Conservation (phyloP, 2,329 filamentous ascomycete genomes). For the Onygenales sp. region DNA sequence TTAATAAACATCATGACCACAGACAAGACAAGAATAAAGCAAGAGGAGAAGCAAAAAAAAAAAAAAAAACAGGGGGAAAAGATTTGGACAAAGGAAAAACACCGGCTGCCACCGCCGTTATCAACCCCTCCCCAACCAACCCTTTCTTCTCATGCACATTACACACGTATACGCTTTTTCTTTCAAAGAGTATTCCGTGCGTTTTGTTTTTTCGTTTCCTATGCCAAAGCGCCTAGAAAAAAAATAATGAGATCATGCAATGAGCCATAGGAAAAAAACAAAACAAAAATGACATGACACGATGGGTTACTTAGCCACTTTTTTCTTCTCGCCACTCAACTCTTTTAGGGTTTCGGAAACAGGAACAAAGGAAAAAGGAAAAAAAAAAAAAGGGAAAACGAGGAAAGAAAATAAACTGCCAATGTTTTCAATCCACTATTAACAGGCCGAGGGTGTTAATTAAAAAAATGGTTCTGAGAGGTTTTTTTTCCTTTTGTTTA, state of each 20-base stretch:
- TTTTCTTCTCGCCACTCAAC: not conserved
- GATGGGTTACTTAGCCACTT: not conserved
- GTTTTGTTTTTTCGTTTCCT: not conserved
- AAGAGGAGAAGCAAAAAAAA: no score
- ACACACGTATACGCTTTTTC: no score
- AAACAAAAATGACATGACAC: not conserved
- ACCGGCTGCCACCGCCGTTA: no score
- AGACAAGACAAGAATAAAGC: no score
- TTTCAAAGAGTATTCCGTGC: not conserved
- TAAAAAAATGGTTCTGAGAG: not conserved
- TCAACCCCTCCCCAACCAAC: no score
- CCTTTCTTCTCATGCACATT: not conserved
- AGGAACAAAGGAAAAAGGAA: not conserved
- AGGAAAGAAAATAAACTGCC: constrained; percentile 7
- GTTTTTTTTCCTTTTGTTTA: not conserved
- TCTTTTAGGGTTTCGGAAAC: not conserved
- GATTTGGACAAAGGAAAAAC: no score
- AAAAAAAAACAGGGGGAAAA: no score
- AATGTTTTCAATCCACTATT: constrained; percentile 10
- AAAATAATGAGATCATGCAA: not conserved
- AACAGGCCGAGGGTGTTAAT: not conserved
- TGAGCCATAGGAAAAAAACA: not conserved
- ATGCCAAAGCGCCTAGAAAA: constrained; percentile 1
- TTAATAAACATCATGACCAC: not conserved
- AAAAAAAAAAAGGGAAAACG: not conserved